Conservation (phyloP, 2,329 filamentous ascomycete genomes). For the Aureobasidium pullulans region DNA sequence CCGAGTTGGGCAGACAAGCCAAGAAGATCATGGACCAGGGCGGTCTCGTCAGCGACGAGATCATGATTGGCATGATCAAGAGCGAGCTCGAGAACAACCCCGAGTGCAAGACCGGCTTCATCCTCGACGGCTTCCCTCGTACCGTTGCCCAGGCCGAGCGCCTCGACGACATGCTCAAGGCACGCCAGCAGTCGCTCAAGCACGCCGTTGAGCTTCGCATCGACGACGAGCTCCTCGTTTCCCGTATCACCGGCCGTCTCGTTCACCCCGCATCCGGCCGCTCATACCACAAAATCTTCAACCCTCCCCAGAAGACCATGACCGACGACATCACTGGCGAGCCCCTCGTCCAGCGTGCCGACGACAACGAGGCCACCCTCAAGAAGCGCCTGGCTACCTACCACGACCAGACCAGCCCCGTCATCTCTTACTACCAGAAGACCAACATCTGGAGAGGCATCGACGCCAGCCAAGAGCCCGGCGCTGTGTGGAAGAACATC, state of each 20-base stretch:
- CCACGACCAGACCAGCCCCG: constrained; percentile 86
- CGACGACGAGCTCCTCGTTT: constrained; percentile 85
- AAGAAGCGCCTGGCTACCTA: constrained; percentile 93
- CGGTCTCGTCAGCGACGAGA: constrained; percentile 95
- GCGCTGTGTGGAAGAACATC: constrained; percentile 90
- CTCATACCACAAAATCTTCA: constrained; percentile 98
- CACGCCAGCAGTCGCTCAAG: constrained; percentile 75
- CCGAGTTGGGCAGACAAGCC: constrained; percentile 82
- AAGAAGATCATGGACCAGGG: constrained; percentile 99
- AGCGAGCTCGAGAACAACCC: constrained; percentile 87
- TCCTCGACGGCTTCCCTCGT: constrained; percentile 96
- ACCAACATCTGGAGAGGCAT: constrained; percentile 94
- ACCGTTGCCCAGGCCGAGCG: constrained; percentile 93
- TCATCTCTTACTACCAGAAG: constrained; percentile 94
- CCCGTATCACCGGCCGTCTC: constrained; percentile 91
- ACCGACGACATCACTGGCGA: constrained; percentile 96
- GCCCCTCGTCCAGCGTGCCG: constrained; percentile 88
- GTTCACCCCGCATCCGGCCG: constrained; percentile 94
- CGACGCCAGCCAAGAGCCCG: constrained; percentile 92
- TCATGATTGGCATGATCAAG: constrained; percentile 99
- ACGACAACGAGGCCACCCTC: constrained; percentile 92
- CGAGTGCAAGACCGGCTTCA: constrained; percentile 98
- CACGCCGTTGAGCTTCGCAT: constrained; percentile 96
- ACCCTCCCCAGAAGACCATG: constrained; percentile 90
- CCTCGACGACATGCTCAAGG: constrained; percentile 82